Conservation (phyloP, 176 grass and related monocot genomes). For the Aegilops speltoides region DNA sequence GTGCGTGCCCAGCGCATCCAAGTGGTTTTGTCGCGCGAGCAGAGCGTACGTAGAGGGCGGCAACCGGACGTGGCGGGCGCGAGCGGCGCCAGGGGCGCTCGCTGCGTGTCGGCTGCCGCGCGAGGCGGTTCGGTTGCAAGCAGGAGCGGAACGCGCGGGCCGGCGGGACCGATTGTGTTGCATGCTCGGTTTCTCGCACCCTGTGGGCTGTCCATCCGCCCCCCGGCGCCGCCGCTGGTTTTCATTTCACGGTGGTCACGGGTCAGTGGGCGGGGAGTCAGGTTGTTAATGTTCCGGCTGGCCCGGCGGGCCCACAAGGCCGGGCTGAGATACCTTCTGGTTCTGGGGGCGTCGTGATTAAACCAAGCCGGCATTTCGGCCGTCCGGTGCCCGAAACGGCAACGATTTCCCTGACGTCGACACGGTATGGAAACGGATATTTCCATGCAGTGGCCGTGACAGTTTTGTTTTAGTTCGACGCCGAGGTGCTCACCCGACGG, state of each 20-base stretch:
- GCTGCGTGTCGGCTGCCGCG: neutral
- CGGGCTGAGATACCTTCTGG: conserved; percentile 28
- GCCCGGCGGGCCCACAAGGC: neutral
- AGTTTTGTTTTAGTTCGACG: neutral
- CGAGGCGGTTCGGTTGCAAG: neutral
- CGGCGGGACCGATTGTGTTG: neutral
- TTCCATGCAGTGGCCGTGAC: neutral
- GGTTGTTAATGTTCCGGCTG: neutral
- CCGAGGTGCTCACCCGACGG: too few species aligned
- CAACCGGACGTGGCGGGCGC: neutral
- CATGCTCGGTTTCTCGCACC: neutral
- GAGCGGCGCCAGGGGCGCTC: neutral
- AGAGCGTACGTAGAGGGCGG: too few species aligned
- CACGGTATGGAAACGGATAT: neutral
- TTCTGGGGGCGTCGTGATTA: neutral
- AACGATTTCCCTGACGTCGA: neutral
- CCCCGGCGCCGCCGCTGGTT: conserved; percentile 3
- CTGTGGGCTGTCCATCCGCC: neutral
- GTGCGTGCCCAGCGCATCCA: neutral
- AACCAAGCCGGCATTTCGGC: neutral
- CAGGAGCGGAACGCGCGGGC: neutral
- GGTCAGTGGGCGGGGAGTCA: neutral
- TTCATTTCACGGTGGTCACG: neutral
- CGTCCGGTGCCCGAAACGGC: conserved; percentile 11
- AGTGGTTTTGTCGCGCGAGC: neutral